Percentiles rank a stretch among this genome's conserved stretches.
Evolutionary conservation across 1,284 basidiomycete species (phyloP).

Genomic region (Inonotus obliquus): DNA sequence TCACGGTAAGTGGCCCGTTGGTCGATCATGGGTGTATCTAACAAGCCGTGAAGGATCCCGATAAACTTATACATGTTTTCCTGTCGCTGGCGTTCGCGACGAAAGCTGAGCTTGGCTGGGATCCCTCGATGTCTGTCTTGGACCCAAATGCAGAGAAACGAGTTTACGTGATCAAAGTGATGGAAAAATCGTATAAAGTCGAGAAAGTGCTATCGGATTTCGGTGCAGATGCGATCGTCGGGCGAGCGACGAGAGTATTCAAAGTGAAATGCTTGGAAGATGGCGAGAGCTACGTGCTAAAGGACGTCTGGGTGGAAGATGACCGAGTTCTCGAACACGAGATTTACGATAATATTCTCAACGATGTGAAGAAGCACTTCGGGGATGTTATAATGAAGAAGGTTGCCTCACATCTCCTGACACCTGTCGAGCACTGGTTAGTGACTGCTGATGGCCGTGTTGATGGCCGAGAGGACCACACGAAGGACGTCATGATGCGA

Average conservation of each 20-base stretch:
- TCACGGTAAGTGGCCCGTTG: neutral
- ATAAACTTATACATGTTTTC: neutral
- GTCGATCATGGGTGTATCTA: neutral
- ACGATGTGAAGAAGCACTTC: neutral
- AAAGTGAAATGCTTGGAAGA: neutral
- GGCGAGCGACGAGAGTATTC: conserved; percentile 4
- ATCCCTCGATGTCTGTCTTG: neutral
- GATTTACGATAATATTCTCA: neutral
- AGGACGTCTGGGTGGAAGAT: neutral
- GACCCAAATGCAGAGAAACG: neutral
- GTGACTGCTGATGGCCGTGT: neutral
- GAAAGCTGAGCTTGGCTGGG: neutral
- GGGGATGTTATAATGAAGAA: neutral
- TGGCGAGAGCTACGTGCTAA: neutral
- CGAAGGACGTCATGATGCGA: neutral
- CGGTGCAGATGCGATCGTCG: neutral
- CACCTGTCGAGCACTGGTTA: neutral
- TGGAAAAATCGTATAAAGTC: neutral
- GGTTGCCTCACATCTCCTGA: neutral
- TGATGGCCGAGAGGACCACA: conserved; percentile 1
- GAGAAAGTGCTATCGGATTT: conserved; percentile 1
- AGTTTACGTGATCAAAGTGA: neutral
- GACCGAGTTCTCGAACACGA: conserved; percentile 3
- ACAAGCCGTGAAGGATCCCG: neutral
- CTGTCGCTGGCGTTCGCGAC: neutral